Evolutionary conservation across 2,329 filamentous ascomycete genomes (phyloP).

Genomic region (Didymella pinodella): DNA sequence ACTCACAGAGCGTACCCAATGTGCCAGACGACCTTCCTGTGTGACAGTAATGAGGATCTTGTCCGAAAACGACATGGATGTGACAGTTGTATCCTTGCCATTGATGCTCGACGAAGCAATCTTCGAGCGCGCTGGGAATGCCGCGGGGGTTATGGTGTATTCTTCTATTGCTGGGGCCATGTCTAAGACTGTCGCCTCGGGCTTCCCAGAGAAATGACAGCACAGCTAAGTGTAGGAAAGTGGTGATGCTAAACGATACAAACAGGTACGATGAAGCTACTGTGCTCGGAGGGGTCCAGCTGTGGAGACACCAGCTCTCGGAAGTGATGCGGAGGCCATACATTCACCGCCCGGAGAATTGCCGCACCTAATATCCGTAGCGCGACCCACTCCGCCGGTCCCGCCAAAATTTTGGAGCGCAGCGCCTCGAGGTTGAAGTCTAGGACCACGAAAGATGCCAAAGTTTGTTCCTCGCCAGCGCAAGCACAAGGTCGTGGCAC

Average conservation of each 20-base stretch:
- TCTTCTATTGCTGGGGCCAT: constrained; percentile 23
- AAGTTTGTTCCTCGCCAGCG: constrained; percentile 62
- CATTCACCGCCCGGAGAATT: constrained; percentile 26
- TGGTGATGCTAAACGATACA: too few relatives aligned
- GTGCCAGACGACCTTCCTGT: constrained; percentile 82
- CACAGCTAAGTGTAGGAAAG: background rate
- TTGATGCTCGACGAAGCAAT: constrained; percentile 66
- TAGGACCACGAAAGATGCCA: constrained; percentile 39
- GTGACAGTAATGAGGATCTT: constrained; percentile 90
- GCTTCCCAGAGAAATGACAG: background rate
- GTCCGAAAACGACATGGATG: constrained; percentile 79
- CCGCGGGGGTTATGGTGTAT: constrained; percentile 48
- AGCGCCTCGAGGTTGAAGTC: constrained; percentile 13
- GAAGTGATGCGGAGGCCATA: constrained; percentile 26
- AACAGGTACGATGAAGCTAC: too few relatives aligned
- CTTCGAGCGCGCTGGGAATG: constrained; percentile 73
- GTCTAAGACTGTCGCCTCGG: background rate
- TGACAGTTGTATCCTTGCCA: constrained; percentile 74
- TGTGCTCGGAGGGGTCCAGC: constrained; percentile 2
- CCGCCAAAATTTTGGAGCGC: constrained; percentile 46
- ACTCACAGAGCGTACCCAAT: constrained; percentile 74
- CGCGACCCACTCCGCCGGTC: constrained; percentile 27
- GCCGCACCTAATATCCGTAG: constrained; percentile 1
- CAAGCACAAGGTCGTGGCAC: constrained; percentile 71
- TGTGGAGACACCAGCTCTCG: constrained; percentile 15